Conservation (phyloP, 179 eudicot species). For the Heliamphora pulchella region DNA sequence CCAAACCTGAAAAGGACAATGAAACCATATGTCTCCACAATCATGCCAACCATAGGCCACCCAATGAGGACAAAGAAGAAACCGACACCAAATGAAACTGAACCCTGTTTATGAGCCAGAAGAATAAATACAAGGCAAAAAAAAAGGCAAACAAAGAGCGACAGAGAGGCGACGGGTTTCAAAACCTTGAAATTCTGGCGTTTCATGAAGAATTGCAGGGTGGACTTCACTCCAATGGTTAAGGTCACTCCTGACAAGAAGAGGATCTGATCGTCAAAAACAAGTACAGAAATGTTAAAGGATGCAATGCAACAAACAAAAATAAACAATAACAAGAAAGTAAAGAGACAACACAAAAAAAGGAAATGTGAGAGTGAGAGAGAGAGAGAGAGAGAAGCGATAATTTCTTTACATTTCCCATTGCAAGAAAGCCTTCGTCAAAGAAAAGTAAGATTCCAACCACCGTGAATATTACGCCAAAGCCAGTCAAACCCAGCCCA, state of each 20-base stretch:
- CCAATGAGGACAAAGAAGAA: conserved; percentile 82
- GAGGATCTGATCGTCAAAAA: conserved; percentile 56
- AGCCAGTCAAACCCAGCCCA: conserved; percentile 88
- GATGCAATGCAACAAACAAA: background rate
- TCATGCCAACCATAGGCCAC: conserved; percentile 94
- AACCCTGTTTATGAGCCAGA: conserved; percentile 48
- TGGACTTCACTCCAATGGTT: conserved; percentile 84
- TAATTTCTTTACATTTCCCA: conserved; percentile 70
- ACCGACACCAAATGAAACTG: conserved; percentile 79
- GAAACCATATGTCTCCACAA: conserved; percentile 84
- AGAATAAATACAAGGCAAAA: conserved; percentile 10
- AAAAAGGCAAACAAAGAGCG: background rate
- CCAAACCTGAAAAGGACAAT: conserved; percentile 88
- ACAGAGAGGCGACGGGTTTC: background rate
- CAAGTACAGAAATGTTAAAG: conserved; percentile 16
- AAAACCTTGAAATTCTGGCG: conserved; percentile 74
- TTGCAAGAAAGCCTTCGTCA: conserved; percentile 89
- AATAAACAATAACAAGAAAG: conserved; percentile 12
- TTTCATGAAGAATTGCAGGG: conserved; percentile 80
- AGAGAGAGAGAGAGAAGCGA: conserved; percentile 12
- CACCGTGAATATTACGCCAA: conserved; percentile 84
- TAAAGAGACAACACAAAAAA: background rate
- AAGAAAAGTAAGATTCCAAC: conserved; percentile 83
- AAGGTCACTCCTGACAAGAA: conserved; percentile 81
- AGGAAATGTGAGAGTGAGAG: background rate